Evolutionary conservation across 345 rosid species (phyloP), one percentile per base, ranked within the genome.

Genomic region (Salix udensis): DNA sequence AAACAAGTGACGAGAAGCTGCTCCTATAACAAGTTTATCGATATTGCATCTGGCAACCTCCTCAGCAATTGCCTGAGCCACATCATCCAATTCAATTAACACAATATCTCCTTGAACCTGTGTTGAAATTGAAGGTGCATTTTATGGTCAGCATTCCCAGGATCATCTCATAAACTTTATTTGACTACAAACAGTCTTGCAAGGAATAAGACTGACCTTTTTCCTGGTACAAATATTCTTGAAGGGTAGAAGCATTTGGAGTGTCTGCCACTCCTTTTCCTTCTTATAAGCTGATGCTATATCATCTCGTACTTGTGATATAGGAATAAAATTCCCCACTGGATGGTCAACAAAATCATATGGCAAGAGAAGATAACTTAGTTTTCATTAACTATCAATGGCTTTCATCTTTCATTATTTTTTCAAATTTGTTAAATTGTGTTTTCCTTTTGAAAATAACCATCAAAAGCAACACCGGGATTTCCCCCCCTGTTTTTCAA

Each of bases 11-110:
- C 74, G 78, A 74, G 92, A 79, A 53, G 94, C 81, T 84, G 91
- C 88, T 84, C 98, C 98, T 24, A 95, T 86, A 31, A 95, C 95
- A 14, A 95, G 96, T 87, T 90, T 91, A 9, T 71, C 80, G 36
- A 91, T 85, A 18, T 65, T 77, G 14, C 74, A 78, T 81, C 79
- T 80, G 37, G 87, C 58, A 39, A 95, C 85, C 86, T 87, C 92
- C 78, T 95, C 90, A 1, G 94, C 97, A 69, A 93, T 82, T 2
- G 96, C 91, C 18, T 84, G 84, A 42, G 84, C 91, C 53, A 91
- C 88, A 69, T 91, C 90, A 70, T 90, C 83, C 5, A 96, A 91
- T 79, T 93, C 97, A 73, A 86, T 79, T 48, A 89, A 58, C 37
- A 80, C 24, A 62, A 91, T 52, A 79, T 90, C 97, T 76, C 82